phyloP scores from a whole-genome alignment of 2,329 filamentous ascomycete species.

The Thyridium curvatum region DNA sequence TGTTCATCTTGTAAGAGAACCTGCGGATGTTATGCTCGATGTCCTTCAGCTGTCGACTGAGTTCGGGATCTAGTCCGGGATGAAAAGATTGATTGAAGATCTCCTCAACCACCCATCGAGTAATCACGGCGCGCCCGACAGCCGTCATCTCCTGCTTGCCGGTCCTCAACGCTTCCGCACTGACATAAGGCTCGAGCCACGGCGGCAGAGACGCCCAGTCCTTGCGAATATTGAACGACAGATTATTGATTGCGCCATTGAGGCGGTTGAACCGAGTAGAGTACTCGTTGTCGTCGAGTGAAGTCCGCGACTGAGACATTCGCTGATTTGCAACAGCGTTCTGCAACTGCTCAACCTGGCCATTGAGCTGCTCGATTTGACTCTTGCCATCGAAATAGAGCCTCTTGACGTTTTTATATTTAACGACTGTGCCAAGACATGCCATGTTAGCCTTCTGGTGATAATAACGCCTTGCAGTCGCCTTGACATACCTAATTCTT shows the following conservation, averaged over 20 bases:
- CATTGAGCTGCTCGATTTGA: slow-evolving; percentile 81
- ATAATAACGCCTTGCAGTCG: no score
- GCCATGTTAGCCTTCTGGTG: no score
- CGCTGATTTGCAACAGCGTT: slow-evolving; percentile 97
- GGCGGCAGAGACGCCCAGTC: slow-evolving; percentile 78
- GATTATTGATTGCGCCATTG: slow-evolving; percentile 88
- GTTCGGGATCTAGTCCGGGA: slow-evolving; percentile 68
- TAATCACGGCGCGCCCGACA: slow-evolving; percentile 82
- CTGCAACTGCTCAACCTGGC: slow-evolving; percentile 88
- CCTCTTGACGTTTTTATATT: slow-evolving; percentile 97
- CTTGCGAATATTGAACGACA: slow-evolving; percentile 94
- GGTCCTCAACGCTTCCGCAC: slow-evolving; percentile 74
- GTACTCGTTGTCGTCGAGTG: slow-evolving; percentile 94
- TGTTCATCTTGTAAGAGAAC: slow-evolving; percentile 66
- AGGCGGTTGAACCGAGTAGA: slow-evolving; percentile 80
- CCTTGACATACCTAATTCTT: slow-evolving; percentile 52
- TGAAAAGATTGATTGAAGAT: slow-evolving; percentile 92
- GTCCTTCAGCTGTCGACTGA: slow-evolving; percentile 74
- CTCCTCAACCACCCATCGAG: slow-evolving; percentile 83
- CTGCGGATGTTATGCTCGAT: slow-evolving; percentile 84
- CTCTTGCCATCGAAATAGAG: slow-evolving; percentile 95
- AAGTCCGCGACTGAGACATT: slow-evolving; percentile 87
- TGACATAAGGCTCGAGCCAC: slow-evolving; percentile 77
- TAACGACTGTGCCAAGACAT: slow-evolving; percentile 71
- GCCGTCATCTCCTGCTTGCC: slow-evolving; percentile 98